These are phyloP conservation scores for Oryza nivara DNA, from an alignment of 176 grass and related monocot species.

Conservation along the genomic window DNA sequence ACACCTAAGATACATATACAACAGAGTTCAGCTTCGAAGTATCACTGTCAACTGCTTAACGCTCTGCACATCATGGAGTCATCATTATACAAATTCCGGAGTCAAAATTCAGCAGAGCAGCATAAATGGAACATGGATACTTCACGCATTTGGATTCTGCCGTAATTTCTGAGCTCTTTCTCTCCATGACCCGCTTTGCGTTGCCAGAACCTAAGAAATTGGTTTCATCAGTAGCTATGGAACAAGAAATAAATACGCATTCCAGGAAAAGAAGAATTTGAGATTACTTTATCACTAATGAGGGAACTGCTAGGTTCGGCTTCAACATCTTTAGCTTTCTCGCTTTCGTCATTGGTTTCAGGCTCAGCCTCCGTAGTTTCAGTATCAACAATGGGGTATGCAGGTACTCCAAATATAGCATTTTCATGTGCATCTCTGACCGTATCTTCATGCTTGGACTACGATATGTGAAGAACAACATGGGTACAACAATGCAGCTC, in stretches of 20 bases:
- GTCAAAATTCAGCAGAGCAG: neutral
- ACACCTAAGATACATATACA: slow-evolving; percentile 11
- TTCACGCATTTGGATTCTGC: slow-evolving; percentile 57
- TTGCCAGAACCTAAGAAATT: slow-evolving; percentile 60
- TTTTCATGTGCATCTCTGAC: slow-evolving; percentile 84
- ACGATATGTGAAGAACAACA: slow-evolving; percentile 40
- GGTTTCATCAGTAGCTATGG: slow-evolving; percentile 28
- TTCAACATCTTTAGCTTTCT: slow-evolving; percentile 36
- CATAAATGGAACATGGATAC: neutral
- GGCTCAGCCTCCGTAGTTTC: slow-evolving; percentile 39
- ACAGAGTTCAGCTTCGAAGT: neutral
- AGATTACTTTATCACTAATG: slow-evolving; percentile 66
- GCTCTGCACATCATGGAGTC: neutral
- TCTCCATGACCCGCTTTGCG: slow-evolving; percentile 85
- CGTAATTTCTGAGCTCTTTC: slow-evolving; percentile 69
- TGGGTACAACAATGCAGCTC: neutral
- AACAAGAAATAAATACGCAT: slow-evolving; percentile 24
- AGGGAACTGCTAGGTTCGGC: slow-evolving; percentile 47
- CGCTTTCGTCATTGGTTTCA: slow-evolving; percentile 36
- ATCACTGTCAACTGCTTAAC: neutral
- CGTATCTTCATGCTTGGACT: slow-evolving; percentile 81
- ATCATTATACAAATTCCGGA: neutral
- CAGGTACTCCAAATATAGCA: slow-evolving; percentile 86
- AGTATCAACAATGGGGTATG: slow-evolving; percentile 43
- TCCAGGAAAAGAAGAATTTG: slow-evolving; percentile 2